Evolutionary conservation across 176 grass and related monocot genomes (phyloP).

Genomic region (Panicum miliaceum): DNA sequence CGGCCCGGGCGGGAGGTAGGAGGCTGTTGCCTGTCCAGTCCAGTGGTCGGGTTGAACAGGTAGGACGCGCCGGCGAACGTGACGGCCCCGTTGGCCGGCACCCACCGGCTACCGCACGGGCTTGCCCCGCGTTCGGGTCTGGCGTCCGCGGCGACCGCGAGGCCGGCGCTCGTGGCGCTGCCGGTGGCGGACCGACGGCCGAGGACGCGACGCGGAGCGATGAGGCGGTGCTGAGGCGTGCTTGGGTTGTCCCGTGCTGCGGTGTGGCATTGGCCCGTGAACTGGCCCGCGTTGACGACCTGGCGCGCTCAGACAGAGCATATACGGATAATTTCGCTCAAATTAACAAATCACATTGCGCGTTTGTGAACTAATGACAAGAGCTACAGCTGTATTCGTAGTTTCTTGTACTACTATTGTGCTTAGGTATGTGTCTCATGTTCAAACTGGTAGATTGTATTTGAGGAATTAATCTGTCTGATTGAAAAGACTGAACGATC

Average conservation of each 20-base stretch:
- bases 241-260: too few relatives aligned
- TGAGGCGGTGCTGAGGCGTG: neutral
- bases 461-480: neutral
- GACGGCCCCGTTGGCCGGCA: neutral
- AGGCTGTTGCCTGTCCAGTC: conserved; percentile 5
- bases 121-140: neutral
- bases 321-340: neutral
- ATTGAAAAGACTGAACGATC: neutral
- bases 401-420: neutral
- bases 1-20: neutral
- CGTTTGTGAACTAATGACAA: neutral
- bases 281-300: too few relatives aligned
- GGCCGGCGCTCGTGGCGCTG: too few relatives aligned
- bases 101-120: too few relatives aligned
- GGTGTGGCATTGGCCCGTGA: too few relatives aligned
- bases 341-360: neutral
- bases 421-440: neutral
- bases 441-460: neutral
- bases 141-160: too few relatives aligned
- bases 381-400: neutral
- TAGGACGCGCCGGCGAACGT: neutral
- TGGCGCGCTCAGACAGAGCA: neutral
- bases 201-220: conserved; percentile 33
- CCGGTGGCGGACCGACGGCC: too few relatives aligned
- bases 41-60: neutral